Evolutionary conservation across 495 filamentous ascomycete species (phyloP).

Genomic region (Podospora appendiculata): DNA sequence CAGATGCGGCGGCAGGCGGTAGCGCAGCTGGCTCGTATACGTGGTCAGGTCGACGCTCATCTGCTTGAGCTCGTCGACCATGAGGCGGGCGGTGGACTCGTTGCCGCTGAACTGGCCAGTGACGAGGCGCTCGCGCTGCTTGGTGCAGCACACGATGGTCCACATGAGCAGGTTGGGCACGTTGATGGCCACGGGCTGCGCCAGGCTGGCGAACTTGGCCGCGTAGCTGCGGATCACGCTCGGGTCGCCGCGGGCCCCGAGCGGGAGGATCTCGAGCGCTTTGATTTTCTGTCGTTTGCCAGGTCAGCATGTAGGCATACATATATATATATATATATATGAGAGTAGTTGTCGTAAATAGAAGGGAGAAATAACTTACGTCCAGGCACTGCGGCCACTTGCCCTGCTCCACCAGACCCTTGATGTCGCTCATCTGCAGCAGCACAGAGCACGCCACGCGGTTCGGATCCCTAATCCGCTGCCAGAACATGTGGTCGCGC

Average conservation of each 20-base stretch:
- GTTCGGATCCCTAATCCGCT: constrained; percentile 58
- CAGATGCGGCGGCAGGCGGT: constrained; percentile 63
- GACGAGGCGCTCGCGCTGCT: constrained; percentile 60
- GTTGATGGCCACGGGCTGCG: constrained; percentile 73
- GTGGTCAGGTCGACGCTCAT: constrained; percentile 83
- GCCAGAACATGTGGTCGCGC: constrained; percentile 62
- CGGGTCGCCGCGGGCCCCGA: constrained; percentile 62
- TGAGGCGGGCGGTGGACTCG: constrained; percentile 53
- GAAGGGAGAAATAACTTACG: constrained; percentile 48
- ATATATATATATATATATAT: not conserved
- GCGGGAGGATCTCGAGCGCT: constrained; percentile 65
- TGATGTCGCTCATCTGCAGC: constrained; percentile 70
- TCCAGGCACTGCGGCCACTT: constrained; percentile 75
- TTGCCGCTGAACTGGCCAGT: constrained; percentile 63
- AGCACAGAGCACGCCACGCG: constrained; percentile 64
- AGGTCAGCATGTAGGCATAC: not conserved
- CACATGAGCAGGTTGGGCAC: constrained; percentile 86
- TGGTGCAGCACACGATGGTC: constrained; percentile 77
- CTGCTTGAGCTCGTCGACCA: constrained; percentile 63
- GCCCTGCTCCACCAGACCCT: constrained; percentile 56
- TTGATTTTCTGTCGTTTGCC: constrained; percentile 69
- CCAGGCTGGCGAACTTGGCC: constrained; percentile 63
- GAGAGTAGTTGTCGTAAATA: constrained; percentile 6
- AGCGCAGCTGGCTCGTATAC: constrained; percentile 90
- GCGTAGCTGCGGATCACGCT: constrained; percentile 65